Base-by-base conservation (phyloP, 2,329 filamentous ascomycete genomes). In the Akanthomyces muscarius region DNA sequence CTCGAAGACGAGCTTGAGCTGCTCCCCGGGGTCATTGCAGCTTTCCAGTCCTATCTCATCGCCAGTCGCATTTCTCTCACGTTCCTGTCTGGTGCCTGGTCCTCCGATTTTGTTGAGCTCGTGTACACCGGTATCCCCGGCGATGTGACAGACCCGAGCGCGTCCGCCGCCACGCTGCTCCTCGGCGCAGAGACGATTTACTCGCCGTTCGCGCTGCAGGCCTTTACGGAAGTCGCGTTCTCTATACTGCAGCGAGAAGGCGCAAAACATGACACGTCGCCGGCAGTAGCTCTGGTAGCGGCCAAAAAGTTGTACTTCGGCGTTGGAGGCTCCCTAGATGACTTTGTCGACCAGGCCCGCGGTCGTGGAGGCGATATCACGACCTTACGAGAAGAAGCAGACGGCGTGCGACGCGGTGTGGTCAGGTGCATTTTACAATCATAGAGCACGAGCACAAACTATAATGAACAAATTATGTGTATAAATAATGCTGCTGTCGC, bases 241-340 rank as follows among this genome's bases (percentile, higher is more conserved):
- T 76, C 76, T 4, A 76, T 91, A 18, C 76, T 92, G 51, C 71
- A 79, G 23, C 75, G 76, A 56, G 80, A 86, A 56, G 62, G 65
- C 41, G 41, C 55, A 23, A 58, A 61, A 57, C 76, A 78, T 58
- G 18, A 25, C 11, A 6, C 33, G 3, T 47, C 61, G 18, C 45
- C 53, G 1, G 84, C 86, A 0, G 83, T 83, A 55, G 86, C 88
- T 1, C 77, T 92, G 23, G 82, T 94, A 5, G 90, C 84, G 3
- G 91, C 91, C 1, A 95, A 95, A 77, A 84, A 86, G 67, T 81
- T 93, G 13, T 95, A 95, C 74, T 95, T 95, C 75, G 91, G 91
- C 3, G 91, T 95, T 5, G 91, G 91, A 0, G 91, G 91, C 0
- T 92, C 90, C 23, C 82, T 95, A 25, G 89, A 92, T 72, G 90